phyloP scores from a whole-genome alignment of 805 yeast species.

The Pichia phayaonensis region DNA sequence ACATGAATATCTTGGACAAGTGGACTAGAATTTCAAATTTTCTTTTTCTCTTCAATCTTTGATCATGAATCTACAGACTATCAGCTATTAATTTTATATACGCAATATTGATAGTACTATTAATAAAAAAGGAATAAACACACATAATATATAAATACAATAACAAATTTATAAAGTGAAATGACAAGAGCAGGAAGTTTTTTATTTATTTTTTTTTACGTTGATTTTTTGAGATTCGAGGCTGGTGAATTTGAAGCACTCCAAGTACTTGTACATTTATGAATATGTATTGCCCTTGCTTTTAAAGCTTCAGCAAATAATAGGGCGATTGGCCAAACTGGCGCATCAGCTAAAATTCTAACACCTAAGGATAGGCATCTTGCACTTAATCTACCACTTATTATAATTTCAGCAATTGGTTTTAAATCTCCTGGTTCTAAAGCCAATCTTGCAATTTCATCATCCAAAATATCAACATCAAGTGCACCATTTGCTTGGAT shows the following conservation, averaged over 20 bases:
- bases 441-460: constrained; percentile 41
- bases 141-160: too few species aligned
- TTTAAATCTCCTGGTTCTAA: constrained; percentile 38
- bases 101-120: too few species aligned
- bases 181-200: not conserved
- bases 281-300: constrained; percentile 45
- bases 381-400: constrained; percentile 43
- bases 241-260: not conserved
- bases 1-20: too few species aligned
- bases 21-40: too few species aligned
- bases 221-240: not conserved
- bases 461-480: constrained; percentile 42
- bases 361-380: constrained; percentile 64
- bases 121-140: not conserved
- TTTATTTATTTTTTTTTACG: not conserved
- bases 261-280: constrained; percentile 9
- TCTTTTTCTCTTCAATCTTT: too few species aligned
- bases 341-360: constrained; percentile 73
- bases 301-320: constrained; percentile 75
- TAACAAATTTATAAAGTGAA: not conserved
- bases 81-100: too few species aligned
- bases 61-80: too few species aligned
- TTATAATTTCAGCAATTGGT: constrained; percentile 40
- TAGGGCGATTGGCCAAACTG: constrained; percentile 78
- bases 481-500: constrained; percentile 53